phyloP scores from a whole-genome alignment of 1,284 basidiomycete genomes.

The Trametes hirsuta region DNA sequence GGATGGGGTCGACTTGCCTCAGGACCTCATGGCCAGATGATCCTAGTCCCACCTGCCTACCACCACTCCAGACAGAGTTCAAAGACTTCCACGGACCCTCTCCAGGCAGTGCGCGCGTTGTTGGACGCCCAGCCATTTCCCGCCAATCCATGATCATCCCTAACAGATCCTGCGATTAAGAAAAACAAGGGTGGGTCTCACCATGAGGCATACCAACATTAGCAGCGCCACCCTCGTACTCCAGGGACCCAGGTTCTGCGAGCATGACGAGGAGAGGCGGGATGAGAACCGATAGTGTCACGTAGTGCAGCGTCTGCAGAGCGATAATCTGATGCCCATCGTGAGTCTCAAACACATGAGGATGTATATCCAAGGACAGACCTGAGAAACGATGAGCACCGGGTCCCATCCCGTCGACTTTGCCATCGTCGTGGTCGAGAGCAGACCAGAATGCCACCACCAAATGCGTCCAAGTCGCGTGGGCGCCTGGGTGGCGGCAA shows the following conservation, averaged over 20 bases:
- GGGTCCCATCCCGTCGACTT: constrained; percentile 68
- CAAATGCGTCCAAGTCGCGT: not conserved
- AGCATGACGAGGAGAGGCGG: constrained; percentile 80
- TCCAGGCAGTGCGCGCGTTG: constrained; percentile 64
- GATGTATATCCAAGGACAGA: constrained; percentile 22
- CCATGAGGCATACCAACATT: constrained; percentile 67
- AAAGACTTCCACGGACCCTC: constrained; percentile 67
- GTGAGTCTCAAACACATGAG: not conserved
- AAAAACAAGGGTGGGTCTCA: not conserved
- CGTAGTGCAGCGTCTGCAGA: constrained; percentile 91
- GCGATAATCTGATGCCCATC: constrained; percentile 75
- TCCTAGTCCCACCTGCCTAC: constrained; percentile 65
- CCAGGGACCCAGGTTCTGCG: constrained; percentile 73
- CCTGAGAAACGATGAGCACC: constrained; percentile 74
- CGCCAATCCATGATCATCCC: constrained; percentile 98
- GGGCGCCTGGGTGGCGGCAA: not conserved
- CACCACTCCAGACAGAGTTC: constrained; percentile 76
- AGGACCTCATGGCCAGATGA: constrained; percentile 54
- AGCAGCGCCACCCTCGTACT: constrained; percentile 84
- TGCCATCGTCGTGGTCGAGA: constrained; percentile 22
- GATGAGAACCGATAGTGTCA: constrained; percentile 82
- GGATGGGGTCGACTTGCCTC: constrained; percentile 68
- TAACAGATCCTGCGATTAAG: constrained; percentile 30
- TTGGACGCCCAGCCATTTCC: constrained; percentile 85
- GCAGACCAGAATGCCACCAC: not conserved